phyloP scores from a whole-genome alignment of 169 alveolate genomes.

The Plasmodium yoelii region DNA sequence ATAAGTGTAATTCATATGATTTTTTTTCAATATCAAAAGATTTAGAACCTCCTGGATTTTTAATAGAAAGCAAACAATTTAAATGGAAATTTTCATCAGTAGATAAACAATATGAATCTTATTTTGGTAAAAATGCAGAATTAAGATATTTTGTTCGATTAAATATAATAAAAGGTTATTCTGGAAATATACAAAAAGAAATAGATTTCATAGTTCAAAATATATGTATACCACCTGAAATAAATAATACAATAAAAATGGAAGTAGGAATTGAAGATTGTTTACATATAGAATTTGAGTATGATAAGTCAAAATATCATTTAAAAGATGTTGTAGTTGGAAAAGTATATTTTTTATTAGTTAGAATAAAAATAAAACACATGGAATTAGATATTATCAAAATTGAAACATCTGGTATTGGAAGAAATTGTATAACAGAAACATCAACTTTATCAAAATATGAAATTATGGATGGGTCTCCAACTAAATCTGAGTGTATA shows the following conservation, averaged over 20 bases:
- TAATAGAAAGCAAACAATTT: slow-evolving; percentile 92
- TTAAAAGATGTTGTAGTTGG: slow-evolving; percentile 98
- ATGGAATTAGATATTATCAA: slow-evolving; percentile 93
- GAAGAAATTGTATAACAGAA: slow-evolving; percentile 90
- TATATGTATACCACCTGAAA: slow-evolving; percentile 90
- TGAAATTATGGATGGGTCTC: slow-evolving; percentile 99
- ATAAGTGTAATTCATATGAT: slow-evolving; percentile 92
- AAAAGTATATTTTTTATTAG: slow-evolving; percentile 96
- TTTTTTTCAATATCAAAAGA: slow-evolving; percentile 96
- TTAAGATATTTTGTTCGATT: slow-evolving; percentile 94
- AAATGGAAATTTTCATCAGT: slow-evolving; percentile 95
- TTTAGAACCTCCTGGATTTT: slow-evolving; percentile 97
- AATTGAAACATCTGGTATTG: slow-evolving; percentile 79
- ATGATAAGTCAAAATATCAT: slow-evolving; percentile 95
- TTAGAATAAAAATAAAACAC: slow-evolving; percentile 97
- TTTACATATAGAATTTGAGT: slow-evolving; percentile 96
- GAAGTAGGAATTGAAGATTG: slow-evolving; percentile 99
- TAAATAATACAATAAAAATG: slow-evolving; percentile 94
- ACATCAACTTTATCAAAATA: slow-evolving; percentile 96
- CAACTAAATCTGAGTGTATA: slow-evolving; percentile 95
- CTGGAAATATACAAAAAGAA: slow-evolving; percentile 91
- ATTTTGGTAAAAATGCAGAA: slow-evolving; percentile 96
- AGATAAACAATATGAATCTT: slow-evolving; percentile 98
- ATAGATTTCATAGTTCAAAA: slow-evolving; percentile 96
- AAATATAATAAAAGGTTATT: slow-evolving; percentile 93